A percentile compares a stretch with the other conserved stretches of the same genome.
These are phyloP conservation scores for Sporisorium reilianum DNA, from an alignment of 1,284 basidiomycete species.

Conservation along the genomic window DNA sequence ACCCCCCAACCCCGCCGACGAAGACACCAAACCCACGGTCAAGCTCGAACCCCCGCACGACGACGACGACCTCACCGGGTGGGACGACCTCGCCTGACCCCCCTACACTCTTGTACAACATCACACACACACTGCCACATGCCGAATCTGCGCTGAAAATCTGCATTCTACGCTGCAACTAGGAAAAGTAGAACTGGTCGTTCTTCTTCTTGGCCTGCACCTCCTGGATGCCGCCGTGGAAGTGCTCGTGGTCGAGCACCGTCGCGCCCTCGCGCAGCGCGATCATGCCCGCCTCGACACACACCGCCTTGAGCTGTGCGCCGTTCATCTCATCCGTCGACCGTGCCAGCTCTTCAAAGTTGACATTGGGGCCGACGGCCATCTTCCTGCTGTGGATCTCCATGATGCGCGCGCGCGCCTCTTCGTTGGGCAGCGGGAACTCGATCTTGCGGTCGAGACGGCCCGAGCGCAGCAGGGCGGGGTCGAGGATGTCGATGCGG, in stretches of 20 bases:
- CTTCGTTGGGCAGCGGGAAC: slow-evolving; percentile 82
- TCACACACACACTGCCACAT: background rate
- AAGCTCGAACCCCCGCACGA: slow-evolving; percentile 17
- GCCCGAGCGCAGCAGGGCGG: slow-evolving; percentile 80
- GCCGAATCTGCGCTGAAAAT: background rate
- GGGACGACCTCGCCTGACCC: slow-evolving; percentile 37
- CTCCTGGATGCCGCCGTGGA: slow-evolving; percentile 68
- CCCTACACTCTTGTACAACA: background rate
- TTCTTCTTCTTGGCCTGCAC: slow-evolving; percentile 70
- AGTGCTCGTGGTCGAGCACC: slow-evolving; percentile 68
- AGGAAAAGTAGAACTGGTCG: slow-evolving; percentile 65
- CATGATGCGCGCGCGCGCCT: slow-evolving; percentile 79
- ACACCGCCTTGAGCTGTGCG: slow-evolving; percentile 74
- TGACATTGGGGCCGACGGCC: slow-evolving; percentile 80
- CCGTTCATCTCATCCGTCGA: slow-evolving; percentile 84
- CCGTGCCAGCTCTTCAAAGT: slow-evolving; percentile 81
- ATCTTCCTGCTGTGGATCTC: slow-evolving; percentile 93
- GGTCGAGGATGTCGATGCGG: slow-evolving; percentile 95
- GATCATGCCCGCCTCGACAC: slow-evolving; percentile 97
- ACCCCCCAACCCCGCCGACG: background rate
- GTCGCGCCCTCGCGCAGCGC: slow-evolving; percentile 91
- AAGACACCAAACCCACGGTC: slow-evolving; percentile 10
- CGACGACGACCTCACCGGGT: slow-evolving; percentile 35
- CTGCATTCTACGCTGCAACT: background rate
- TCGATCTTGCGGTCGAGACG: slow-evolving; percentile 84